phyloP scores from a whole-genome alignment of 305 asterid species.

The Rubia occidens region DNA sequence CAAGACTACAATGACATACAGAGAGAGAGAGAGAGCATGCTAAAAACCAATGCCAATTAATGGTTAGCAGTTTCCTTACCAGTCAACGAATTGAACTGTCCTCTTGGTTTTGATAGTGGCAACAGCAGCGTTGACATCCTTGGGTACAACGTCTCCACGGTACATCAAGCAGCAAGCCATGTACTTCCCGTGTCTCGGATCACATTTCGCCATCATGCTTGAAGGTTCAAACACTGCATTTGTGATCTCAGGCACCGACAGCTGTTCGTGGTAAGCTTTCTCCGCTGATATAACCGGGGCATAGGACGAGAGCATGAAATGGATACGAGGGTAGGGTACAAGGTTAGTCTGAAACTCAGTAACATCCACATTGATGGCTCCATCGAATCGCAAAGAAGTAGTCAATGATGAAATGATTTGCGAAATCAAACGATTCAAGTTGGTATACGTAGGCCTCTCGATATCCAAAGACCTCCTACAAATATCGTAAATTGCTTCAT shows the following conservation, averaged over 20 bases:
- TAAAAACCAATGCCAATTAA: background rate
- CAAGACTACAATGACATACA: background rate
- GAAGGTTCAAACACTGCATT: slow-evolving; percentile 30
- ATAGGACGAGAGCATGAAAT: slow-evolving; percentile 29
- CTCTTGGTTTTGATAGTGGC: slow-evolving; percentile 30
- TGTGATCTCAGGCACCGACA: slow-evolving; percentile 26
- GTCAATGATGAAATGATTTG: slow-evolving; percentile 28
- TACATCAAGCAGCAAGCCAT: slow-evolving; percentile 31
- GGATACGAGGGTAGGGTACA: slow-evolving; percentile 29
- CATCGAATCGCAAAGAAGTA: slow-evolving; percentile 25
- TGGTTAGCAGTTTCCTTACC: slow-evolving; percentile 15
- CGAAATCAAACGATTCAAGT: slow-evolving; percentile 26
- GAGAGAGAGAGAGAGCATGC: background rate
- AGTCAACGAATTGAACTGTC: slow-evolving; percentile 29
- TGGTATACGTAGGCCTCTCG: slow-evolving; percentile 28
- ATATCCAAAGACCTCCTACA: slow-evolving; percentile 29
- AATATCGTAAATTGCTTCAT: slow-evolving; percentile 27
- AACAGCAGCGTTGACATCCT: slow-evolving; percentile 30
- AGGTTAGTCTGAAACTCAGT: slow-evolving; percentile 29
- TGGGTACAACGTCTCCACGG: slow-evolving; percentile 30
- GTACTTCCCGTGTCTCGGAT: slow-evolving; percentile 27
- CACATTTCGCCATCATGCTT: slow-evolving; percentile 31
- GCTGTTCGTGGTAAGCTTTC: slow-evolving; percentile 27
- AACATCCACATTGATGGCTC: slow-evolving; percentile 29
- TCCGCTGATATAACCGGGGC: slow-evolving; percentile 28